Evolutionary conservation across 2,329 filamentous ascomycete species (phyloP).

Genomic region (Pyricularia sp.): DNA sequence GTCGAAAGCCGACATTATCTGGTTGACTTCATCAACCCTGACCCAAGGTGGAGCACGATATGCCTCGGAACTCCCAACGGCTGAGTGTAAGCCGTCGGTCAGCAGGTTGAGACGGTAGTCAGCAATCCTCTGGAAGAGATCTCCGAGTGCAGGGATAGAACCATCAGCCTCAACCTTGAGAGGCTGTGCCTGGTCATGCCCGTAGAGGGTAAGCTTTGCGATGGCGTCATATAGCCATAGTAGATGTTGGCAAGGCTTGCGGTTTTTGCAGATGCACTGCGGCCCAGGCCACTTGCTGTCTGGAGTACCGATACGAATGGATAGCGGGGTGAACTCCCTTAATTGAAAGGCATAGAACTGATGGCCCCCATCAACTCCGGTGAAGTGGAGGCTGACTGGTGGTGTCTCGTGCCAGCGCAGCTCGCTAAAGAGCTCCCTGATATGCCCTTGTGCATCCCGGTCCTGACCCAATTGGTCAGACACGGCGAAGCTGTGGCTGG

Average conservation of each 20-base stretch:
- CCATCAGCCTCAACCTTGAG: background rate
- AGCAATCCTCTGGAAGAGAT: slow-evolving; percentile 39
- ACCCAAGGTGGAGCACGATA: slow-evolving; percentile 9
- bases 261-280: slow-evolving; percentile 35
- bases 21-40: too few species aligned
- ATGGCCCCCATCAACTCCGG: slow-evolving; percentile 19
- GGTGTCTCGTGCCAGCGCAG: slow-evolving; percentile 27
- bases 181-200: too few species aligned
- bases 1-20: too few species aligned
- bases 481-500: background rate
- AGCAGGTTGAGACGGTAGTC: slow-evolving; percentile 41
- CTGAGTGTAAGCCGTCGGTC: slow-evolving; percentile 41
- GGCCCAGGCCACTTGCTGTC: slow-evolving; percentile 29
- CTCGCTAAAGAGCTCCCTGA: slow-evolving; percentile 32
- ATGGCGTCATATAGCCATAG: slow-evolving; percentile 47
- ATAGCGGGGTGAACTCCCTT: slow-evolving; percentile 10
- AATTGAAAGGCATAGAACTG: too few species aligned
- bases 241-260: slow-evolving; percentile 37
- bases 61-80: slow-evolving; percentile 23
- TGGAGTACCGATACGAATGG: slow-evolving; percentile 36
- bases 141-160: slow-evolving; percentile 20
- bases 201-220: slow-evolving; percentile 24
- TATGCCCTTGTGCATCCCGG: slow-evolving; percentile 8
- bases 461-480: background rate
- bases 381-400: slow-evolving; percentile 39